Conservation (phyloP, 2,329 filamentous ascomycete genomes). For the Penicillium sclerotigenum region DNA sequence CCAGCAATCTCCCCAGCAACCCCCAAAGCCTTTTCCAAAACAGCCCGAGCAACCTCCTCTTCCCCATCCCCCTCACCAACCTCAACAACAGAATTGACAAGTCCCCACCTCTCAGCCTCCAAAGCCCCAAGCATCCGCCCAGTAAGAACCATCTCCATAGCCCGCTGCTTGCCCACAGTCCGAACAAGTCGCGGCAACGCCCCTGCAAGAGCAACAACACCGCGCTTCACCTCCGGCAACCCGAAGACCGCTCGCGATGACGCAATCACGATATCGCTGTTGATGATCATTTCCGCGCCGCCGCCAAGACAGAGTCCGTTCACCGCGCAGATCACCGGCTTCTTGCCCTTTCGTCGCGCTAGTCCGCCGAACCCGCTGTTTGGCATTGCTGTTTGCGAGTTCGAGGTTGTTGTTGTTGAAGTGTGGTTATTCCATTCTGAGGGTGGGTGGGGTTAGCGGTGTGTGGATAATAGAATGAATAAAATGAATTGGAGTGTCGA, state of each 20-base stretch:
- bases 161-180: constrained; percentile 64
- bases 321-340: constrained; percentile 72
- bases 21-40: constrained; percentile 50
- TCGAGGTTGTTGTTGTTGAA: constrained; percentile 6
- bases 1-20: constrained; percentile 60
- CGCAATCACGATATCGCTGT: constrained; percentile 69
- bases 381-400: constrained; percentile 20
- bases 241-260: constrained; percentile 56
- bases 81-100: constrained; percentile 66
- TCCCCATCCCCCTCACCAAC: constrained; percentile 16
- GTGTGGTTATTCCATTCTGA: constrained; percentile 36
- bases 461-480: not conserved
- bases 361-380: constrained; percentile 43
- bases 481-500: not conserved
- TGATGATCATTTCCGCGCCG: constrained; percentile 72
- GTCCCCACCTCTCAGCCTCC: constrained; percentile 63
- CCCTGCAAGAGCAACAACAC: constrained; percentile 69
- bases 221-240: constrained; percentile 68
- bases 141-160: constrained; percentile 69
- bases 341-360: constrained; percentile 49
- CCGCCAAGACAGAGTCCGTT: constrained; percentile 74
- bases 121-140: constrained; percentile 58
- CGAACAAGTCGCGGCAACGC: constrained; percentile 65
- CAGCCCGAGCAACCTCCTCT: constrained; percentile 19
- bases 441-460: not conserved